A percentile compares a stretch with the other conserved stretches of the same genome.
Evolutionary conservation across 164 flowering plant genomes (phyloP).

Genomic region (Umbellularia californica): DNA sequence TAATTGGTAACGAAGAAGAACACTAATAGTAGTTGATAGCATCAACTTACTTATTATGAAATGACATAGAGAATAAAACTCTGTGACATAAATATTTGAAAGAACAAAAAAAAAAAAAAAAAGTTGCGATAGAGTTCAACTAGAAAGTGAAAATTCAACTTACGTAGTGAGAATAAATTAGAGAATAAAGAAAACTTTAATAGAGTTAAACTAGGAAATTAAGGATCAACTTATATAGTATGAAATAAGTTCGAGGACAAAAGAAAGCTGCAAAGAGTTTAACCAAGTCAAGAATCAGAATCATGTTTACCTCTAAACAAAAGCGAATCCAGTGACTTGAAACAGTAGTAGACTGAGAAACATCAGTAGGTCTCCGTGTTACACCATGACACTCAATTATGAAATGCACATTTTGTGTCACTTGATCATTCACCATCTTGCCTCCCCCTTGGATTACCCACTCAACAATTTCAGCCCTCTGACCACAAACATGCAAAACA

Average conservation of each 20-base stretch:
- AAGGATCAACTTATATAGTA: too few relatives aligned
- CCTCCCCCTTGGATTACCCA: constrained; percentile 95
- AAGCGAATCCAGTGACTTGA: constrained; percentile 86
- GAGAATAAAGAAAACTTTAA: too few relatives aligned
- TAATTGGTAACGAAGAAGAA: too few relatives aligned
- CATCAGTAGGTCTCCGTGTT: constrained; percentile 15
- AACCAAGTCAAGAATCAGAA: background rate
- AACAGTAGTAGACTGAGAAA: constrained; percentile 36
- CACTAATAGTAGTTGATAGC: too few relatives aligned
- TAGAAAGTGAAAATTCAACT: too few relatives aligned
- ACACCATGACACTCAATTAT: constrained; percentile 76
- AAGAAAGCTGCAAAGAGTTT: background rate
- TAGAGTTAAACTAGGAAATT: too few relatives aligned
- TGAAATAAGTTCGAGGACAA: background rate
- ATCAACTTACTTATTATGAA: too few relatives aligned
- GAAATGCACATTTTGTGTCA: constrained; percentile 44
- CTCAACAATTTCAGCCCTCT: constrained; percentile 80
- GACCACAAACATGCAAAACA: constrained; percentile 16
- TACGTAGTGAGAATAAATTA: too few relatives aligned
- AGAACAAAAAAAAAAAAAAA: too few relatives aligned
- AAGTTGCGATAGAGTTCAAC: too few relatives aligned
- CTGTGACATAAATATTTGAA: too few relatives aligned
- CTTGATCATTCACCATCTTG: constrained; percentile 37
- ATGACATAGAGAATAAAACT: too few relatives aligned
- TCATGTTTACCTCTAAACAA: constrained; percentile 66